These are phyloP conservation scores for Exophiala spinifera DNA, from an alignment of 2,329 filamentous ascomycete species.

Conservation along the genomic window DNA sequence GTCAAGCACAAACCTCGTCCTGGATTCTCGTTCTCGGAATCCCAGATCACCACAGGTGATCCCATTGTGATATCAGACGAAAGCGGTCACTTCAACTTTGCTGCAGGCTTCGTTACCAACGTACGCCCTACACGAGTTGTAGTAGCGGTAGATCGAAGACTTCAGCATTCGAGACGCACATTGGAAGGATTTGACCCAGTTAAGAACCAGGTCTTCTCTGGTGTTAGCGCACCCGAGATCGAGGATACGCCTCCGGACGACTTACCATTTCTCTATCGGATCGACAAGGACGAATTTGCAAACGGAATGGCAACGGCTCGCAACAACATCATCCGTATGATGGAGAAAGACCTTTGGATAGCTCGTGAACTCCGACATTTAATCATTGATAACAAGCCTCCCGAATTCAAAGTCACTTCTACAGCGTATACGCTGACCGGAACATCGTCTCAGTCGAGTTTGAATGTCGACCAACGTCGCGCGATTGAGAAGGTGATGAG, in stretches of 20 bases:
- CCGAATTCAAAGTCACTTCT: conserved; percentile 66
- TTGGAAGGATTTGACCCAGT: conserved; percentile 71
- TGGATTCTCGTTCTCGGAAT: conserved; percentile 83
- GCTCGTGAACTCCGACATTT: conserved; percentile 71
- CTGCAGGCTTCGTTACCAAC: conserved; percentile 83
- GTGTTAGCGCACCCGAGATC: conserved; percentile 69
- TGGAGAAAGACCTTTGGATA: conserved; percentile 73
- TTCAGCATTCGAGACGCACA: conserved; percentile 80
- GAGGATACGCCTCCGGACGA: conserved; percentile 5
- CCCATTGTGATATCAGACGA: conserved; percentile 97
- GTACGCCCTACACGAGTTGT: conserved; percentile 73
- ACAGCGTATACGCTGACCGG: conserved; percentile 62
- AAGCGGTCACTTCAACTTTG: conserved; percentile 88
- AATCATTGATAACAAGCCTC: conserved; percentile 72
- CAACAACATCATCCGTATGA: conserved; percentile 89
- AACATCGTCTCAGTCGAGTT: conserved; percentile 54
- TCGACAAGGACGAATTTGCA: conserved; percentile 98
- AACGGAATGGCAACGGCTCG: conserved; percentile 94
- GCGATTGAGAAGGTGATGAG: conserved; percentile 96
- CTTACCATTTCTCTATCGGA: conserved; percentile 63
- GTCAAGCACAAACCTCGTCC: conserved; percentile 62
- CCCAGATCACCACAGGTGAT: conserved; percentile 80
- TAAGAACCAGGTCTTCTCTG: conserved; percentile 79
- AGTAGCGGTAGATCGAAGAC: conserved; percentile 82
- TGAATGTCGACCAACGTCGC: conserved; percentile 82